Evolutionary conservation across 768 basidiomycete species (phyloP), one percentile per base, ranked within the genome.

Genomic region (Rhizopogon vesiculosus): DNA sequence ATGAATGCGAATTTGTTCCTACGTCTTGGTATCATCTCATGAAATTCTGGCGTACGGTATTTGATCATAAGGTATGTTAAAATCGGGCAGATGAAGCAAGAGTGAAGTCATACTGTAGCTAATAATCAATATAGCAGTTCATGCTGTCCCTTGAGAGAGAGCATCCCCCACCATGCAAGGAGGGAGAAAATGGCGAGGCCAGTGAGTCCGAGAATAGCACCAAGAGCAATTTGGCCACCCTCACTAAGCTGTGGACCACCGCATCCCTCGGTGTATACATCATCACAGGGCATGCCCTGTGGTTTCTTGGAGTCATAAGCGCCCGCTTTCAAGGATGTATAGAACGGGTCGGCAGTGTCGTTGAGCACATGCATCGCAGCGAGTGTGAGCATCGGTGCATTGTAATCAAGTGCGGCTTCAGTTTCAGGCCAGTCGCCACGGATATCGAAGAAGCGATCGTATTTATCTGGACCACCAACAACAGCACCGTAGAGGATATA

Each of bases 371-470:
- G 83, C 76, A 85, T 84, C 16, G 92, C 89, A 1, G 88, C 84
- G 38, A 97, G 78, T 1, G 91, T 88, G n/a, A 96, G 76, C 75
- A 96, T 78, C 2, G 93, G 92, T 0, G 93, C 91, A 60, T 90
- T 91, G 69, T 93, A 94, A 66, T 97, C 94, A 41, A 93, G 71
- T n/a, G 87, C 90, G 51, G 88, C 87, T 80, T 97, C 94, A 16
- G 85, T 89, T 71, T 96, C 80, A 1, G 87, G 87, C 90, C 92
- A 96, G 67, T 96, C 93, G 55, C 80, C 86, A 40, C 95, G 84
- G 57, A 93, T 86, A 64, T 97, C 89, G 67, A 80, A 95, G 72
- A 81, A 97, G 25, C 78, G 76, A 66, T 91, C 94, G 25, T 80
- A 75, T 56, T 74, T 76, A 63, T 90, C 83, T 0, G 94, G 94